These are phyloP conservation scores for Penicillium herquei DNA, from an alignment of 495 filamentous ascomycete species.

Conservation along the genomic window DNA sequence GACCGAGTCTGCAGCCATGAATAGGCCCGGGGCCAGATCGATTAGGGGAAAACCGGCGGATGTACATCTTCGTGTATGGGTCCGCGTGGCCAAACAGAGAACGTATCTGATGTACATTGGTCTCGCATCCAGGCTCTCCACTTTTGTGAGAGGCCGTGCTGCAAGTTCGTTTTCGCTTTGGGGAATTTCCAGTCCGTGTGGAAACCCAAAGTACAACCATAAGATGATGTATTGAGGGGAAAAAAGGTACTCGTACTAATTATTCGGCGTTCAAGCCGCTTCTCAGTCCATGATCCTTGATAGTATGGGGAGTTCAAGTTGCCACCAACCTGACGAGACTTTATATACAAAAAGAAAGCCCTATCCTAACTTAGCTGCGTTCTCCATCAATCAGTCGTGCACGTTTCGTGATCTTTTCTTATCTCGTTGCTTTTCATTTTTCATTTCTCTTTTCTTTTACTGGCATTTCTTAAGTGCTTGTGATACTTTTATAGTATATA, in stretches of 20 bases:
- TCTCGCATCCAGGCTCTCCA: conserved; percentile 12
- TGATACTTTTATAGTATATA: no score
- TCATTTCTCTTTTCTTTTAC: no score
- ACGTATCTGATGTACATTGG: conserved; percentile 12
- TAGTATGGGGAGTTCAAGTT: no score
- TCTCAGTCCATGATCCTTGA: no score
- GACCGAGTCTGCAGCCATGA: conserved; percentile 22
- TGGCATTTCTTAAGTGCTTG: no score
- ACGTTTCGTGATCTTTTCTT: no score
- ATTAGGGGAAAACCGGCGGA: conserved; percentile 9
- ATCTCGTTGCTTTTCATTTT: no score
- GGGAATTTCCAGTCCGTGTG: neutral
- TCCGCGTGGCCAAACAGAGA: conserved; percentile 26
- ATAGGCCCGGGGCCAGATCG: conserved; percentile 10
- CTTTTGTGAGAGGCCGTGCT: conserved; percentile 19
- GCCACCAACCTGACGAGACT: no score
- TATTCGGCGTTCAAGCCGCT: neutral
- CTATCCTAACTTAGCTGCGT: no score
- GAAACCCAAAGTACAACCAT: neutral
- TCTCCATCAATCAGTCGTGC: no score
- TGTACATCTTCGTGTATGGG: conserved; percentile 10
- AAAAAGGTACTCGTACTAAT: neutral
- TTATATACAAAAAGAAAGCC: no score
- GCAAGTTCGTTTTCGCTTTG: conserved; percentile 17
- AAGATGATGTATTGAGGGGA: neutral